These are phyloP conservation scores for Tephrocybe sp. DNA, from an alignment of 768 basidiomycete genomes.

Conservation along the genomic window DNA sequence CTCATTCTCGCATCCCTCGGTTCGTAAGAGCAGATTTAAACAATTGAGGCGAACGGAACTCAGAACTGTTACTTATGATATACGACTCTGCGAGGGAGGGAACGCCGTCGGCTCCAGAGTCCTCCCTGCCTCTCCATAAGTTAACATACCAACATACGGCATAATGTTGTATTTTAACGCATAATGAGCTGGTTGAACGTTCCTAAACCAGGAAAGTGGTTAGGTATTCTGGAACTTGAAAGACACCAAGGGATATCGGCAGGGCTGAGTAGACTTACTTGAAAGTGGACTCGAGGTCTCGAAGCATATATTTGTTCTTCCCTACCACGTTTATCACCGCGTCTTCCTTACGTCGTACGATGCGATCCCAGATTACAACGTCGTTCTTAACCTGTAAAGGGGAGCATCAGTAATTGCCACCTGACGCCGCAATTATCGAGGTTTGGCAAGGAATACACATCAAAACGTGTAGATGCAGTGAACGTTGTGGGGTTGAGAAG, in stretches of 20 bases:
- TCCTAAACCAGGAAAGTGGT: slow-evolving; percentile 36
- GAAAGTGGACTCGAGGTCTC: slow-evolving; percentile 72
- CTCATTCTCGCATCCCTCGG: neutral
- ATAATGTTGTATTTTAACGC: slow-evolving; percentile 85
- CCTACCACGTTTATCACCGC: slow-evolving; percentile 62
- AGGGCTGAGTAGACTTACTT: slow-evolving; percentile 46
- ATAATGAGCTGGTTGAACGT: slow-evolving; percentile 63
- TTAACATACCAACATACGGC: slow-evolving; percentile 83
- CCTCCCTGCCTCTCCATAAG: slow-evolving; percentile 68
- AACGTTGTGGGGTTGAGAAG: neutral
- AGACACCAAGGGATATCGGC: neutral
- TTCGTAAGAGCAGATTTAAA: neutral
- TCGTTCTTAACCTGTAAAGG: slow-evolving; percentile 59
- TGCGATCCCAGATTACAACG: slow-evolving; percentile 91
- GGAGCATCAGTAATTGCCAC: neutral
- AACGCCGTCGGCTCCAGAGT: slow-evolving; percentile 36
- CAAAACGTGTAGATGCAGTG: neutral
- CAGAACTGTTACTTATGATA: slow-evolving; percentile 26
- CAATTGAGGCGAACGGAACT: neutral
- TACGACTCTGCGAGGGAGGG: slow-evolving; percentile 36
- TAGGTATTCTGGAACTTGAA: neutral
- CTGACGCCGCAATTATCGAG: neutral
- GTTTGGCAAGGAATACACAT: neutral
- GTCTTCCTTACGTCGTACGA: slow-evolving; percentile 77
- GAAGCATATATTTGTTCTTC: slow-evolving; percentile 84